A percentile compares a stretch with the other conserved stretches of the same genome.
Conservation (phyloP, 2,329 filamentous ascomycete genomes). For the Pyrenophora teres region DNA sequence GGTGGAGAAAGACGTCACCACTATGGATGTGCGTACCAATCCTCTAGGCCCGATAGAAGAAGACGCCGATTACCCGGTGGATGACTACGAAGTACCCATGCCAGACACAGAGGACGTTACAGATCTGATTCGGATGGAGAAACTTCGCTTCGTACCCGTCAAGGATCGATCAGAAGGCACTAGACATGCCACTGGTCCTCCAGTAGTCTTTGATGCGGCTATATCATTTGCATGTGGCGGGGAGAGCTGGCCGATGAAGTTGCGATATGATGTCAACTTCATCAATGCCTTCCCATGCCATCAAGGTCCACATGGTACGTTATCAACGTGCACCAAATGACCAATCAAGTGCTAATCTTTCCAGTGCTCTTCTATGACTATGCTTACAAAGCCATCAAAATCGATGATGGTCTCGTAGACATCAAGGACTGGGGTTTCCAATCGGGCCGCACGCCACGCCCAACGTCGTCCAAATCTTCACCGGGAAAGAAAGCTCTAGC, state of each 20-base stretch:
- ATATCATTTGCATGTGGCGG: conserved; percentile 50
- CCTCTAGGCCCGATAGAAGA: conserved; percentile 68
- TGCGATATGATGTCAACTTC: conserved; percentile 50
- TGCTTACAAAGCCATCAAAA: conserved; percentile 61
- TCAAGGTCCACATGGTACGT: conserved; percentile 48
- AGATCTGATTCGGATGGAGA: conserved; percentile 72
- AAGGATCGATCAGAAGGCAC: conserved; percentile 41
- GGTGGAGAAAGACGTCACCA: conserved; percentile 63
- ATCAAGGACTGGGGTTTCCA: conserved; percentile 67
- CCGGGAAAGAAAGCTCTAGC: conserved; percentile 38
- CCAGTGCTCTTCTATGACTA: conserved; percentile 73
- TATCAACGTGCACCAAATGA: too few species aligned
- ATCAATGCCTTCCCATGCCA: conserved; percentile 50
- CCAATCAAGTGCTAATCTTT: conserved; percentile 13
- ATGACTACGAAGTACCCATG: conserved; percentile 67
- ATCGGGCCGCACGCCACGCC: conserved; percentile 38
- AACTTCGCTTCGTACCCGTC: conserved; percentile 63
- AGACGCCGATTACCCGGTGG: conserved; percentile 60
- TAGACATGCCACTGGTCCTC: conserved; percentile 35
- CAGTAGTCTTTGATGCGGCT: conserved; percentile 46
- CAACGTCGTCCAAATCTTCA: conserved; percentile 39
- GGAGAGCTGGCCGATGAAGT: conserved; percentile 46
- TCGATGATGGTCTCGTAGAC: conserved; percentile 65
- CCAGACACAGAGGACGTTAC: conserved; percentile 63
- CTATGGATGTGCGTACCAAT: conserved; percentile 70